A percentile compares a stretch with the other conserved stretches of the same genome.
These are phyloP conservation scores for Penicillium crustosum DNA, from an alignment of 2,329 filamentous ascomycete genomes.

Conservation along the genomic window DNA sequence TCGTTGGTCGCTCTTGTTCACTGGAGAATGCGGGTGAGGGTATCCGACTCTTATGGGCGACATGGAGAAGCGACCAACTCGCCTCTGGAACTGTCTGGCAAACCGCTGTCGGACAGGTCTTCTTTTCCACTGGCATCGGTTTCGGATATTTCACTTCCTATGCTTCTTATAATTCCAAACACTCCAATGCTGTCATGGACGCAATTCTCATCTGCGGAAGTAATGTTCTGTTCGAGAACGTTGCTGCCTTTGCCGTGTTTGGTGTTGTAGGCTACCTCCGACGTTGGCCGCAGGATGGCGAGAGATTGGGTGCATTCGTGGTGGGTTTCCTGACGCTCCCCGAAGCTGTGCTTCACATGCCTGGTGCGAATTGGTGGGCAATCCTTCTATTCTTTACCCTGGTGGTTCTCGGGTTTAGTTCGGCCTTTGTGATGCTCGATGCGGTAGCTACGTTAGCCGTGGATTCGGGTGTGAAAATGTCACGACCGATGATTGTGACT, in stretches of 20 bases:
- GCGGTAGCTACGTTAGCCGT: constrained; percentile 55
- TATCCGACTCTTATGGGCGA: constrained; percentile 51
- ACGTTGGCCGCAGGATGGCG: constrained; percentile 42
- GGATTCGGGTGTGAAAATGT: constrained; percentile 52
- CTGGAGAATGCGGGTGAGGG: constrained; percentile 56
- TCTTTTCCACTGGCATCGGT: constrained; percentile 60
- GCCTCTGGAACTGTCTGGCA: constrained; percentile 57
- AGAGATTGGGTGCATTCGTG: constrained; percentile 53
- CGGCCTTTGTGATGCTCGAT: constrained; percentile 61
- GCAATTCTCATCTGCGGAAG: constrained; percentile 56
- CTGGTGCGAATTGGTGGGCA: constrained; percentile 59
- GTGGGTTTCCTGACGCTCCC: constrained; percentile 61
- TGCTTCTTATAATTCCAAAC: constrained; percentile 57
- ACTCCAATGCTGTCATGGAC: constrained; percentile 61
- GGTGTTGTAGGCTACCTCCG: constrained; percentile 56
- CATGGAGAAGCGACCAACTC: constrained; percentile 53
- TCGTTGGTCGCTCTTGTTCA: constrained; percentile 56
- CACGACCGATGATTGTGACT: constrained; percentile 53
- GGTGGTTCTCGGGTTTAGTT: constrained; percentile 59
- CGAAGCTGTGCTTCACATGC: constrained; percentile 57
- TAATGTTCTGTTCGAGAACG: constrained; percentile 59
- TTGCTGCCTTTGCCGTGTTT: constrained; percentile 53
- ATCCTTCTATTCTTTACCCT: constrained; percentile 60
- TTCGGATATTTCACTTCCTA: constrained; percentile 62
- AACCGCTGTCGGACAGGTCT: constrained; percentile 60